Conservation (phyloP, 495 filamentous ascomycete genomes). For the Podospora didyma region DNA sequence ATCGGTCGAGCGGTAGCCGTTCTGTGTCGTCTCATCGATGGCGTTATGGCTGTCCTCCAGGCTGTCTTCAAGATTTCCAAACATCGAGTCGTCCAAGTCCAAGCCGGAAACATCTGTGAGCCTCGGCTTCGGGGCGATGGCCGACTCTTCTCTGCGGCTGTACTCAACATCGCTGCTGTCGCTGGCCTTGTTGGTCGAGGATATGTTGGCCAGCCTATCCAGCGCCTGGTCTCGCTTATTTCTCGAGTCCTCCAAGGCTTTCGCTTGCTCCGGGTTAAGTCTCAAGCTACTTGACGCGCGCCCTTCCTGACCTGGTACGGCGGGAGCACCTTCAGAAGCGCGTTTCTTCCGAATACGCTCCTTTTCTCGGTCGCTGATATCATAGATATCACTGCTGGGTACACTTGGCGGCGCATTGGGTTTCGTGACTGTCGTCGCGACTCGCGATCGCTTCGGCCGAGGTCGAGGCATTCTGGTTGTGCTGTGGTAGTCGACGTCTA, state of each 20-base stretch:
- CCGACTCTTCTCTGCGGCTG: slow-evolving; percentile 26
- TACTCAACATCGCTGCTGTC: slow-evolving; percentile 16
- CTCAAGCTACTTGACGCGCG: background rate
- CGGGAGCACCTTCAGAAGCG: background rate
- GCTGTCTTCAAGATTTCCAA: slow-evolving; percentile 42
- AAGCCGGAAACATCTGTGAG: slow-evolving; percentile 40
- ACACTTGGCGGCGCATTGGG: background rate
- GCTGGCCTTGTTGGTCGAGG: slow-evolving; percentile 26
- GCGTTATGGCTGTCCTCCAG: slow-evolving; percentile 25
- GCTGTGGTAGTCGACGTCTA: background rate
- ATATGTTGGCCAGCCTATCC: slow-evolving; percentile 35
- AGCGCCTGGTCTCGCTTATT: slow-evolving; percentile 38
- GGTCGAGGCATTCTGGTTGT: slow-evolving; percentile 39
- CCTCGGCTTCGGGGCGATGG: slow-evolving; percentile 19
- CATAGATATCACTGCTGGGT: slow-evolving; percentile 36
- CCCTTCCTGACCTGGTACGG: background rate
- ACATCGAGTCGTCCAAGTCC: slow-evolving; percentile 44
- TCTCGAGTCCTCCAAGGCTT: slow-evolving; percentile 25
- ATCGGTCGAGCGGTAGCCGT: slow-evolving; percentile 37
- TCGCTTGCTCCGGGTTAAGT: slow-evolving; percentile 25
- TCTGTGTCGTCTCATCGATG: slow-evolving; percentile 27
- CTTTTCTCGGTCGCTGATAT: slow-evolving; percentile 43
- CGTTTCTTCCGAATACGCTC: slow-evolving; percentile 24
- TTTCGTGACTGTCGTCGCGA: slow-evolving; percentile 17
- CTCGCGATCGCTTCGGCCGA: slow-evolving; percentile 38